phyloP scores from a whole-genome alignment of 768 basidiomycete species.

The Suillus lakei region DNA sequence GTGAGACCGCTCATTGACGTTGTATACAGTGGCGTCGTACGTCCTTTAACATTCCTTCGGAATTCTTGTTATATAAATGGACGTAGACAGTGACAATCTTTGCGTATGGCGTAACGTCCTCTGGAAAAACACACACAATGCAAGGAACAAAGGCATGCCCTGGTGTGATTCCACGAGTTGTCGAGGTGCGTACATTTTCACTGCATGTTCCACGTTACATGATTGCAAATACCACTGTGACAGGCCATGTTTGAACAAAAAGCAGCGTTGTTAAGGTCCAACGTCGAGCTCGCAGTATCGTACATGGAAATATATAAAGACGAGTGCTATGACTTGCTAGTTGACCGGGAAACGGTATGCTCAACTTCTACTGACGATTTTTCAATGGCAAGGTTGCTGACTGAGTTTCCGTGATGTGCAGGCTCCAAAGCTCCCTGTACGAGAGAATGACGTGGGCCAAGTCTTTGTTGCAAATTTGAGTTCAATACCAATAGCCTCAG shows the following conservation, averaged over 20 bases:
- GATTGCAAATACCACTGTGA: constrained; percentile 1
- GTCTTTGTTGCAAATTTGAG: constrained; percentile 60
- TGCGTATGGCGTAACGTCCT: constrained; percentile 90
- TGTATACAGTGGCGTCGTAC: constrained; percentile 75
- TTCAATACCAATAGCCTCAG: constrained; percentile 40
- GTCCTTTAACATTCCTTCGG: constrained; percentile 27
- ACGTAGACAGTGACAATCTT: constrained; percentile 83
- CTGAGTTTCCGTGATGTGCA: constrained; percentile 19
- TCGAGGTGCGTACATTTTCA: constrained; percentile 54
- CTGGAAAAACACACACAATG: constrained; percentile 94
- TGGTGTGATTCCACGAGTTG: constrained; percentile 85
- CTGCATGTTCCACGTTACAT: not conserved
- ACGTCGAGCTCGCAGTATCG: constrained; percentile 59
- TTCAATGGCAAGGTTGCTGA: not conserved
- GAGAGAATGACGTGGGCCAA: constrained; percentile 55
- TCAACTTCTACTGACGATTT: not conserved
- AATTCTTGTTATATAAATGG: not conserved
- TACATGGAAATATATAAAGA: constrained; percentile 95
- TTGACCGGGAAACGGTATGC: constrained; percentile 68
- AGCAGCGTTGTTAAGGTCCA: constrained; percentile 40
- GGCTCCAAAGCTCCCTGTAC: constrained; percentile 59
- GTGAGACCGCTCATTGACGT: constrained; percentile 80
- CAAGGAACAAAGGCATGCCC: constrained; percentile 75
- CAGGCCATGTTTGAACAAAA: constrained; percentile 65
- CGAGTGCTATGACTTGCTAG: constrained; percentile 87